Evolutionary conservation across 768 basidiomycete genomes (phyloP), one percentile per base, ranked within the genome.

Genomic region (Trametes cinnabarina): DNA sequence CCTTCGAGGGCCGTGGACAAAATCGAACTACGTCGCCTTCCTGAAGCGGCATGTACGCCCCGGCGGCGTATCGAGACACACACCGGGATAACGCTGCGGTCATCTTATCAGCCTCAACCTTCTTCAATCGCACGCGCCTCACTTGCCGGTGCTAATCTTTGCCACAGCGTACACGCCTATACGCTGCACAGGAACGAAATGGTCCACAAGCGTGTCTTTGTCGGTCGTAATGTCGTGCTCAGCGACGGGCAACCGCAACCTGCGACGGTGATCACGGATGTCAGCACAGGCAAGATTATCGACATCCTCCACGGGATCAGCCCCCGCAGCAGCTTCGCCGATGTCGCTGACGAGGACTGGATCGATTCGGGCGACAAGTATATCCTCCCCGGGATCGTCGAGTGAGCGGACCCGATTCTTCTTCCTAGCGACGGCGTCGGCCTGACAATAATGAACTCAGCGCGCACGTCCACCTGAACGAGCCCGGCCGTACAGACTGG

Each of bases 401-500:
- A 84, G 82, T 82, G 62, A 62, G 81, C 73, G 12, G 26, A 20
- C 15, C 2, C 19, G 26, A 32, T 17, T 14, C 22, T 37, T 41
- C 48, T 15, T 32, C 28, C 0, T 11, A 6, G 34, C 46, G 35
- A 51, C 42, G 30, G 44, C 43, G 25, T 40, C 34, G 14, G 30
- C 47, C 26, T 37, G 25, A 14, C 41, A 14, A n/a, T 19, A 17
- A 17, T 25, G 40, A 68, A 7, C 30, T 32, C 30, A 94, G 92
- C 71, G 82, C 90, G 9, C 92, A 97, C 67, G 94, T 96, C 23
- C 94, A 97, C 72, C 81, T 96, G 53, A 96, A 96, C 72, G 92
- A 95, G 66, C 94, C 94, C 8, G 94, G 94, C 12, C 84, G 94
- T 23, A 92, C 92, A 2, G 85, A 88, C 57, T 97, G 94, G 94